A percentile compares a stretch with the other conserved stretches of the same genome.
These are phyloP conservation scores for Rhizoclosmatium globosum DNA, from an alignment of 192 early-diverging fungal species.

Conservation along the genomic window DNA sequence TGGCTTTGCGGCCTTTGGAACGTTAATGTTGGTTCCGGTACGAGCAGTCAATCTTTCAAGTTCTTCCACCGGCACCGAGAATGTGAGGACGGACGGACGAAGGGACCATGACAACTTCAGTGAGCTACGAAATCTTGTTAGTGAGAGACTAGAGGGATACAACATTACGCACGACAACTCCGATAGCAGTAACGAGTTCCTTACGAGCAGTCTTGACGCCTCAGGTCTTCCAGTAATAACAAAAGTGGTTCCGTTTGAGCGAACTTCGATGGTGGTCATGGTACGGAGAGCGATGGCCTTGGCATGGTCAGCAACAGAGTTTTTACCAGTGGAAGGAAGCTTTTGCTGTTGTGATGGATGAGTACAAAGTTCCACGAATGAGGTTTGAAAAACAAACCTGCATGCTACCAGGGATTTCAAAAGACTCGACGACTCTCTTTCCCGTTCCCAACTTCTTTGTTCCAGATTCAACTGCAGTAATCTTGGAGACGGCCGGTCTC, in stretches of 20 bases:
- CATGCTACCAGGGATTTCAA: slow-evolving; percentile 56
- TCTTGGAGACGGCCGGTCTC: slow-evolving; percentile 32
- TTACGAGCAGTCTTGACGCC: slow-evolving; percentile 79
- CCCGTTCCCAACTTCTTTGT: slow-evolving; percentile 8
- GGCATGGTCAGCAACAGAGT: slow-evolving; percentile 28
- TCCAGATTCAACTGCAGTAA: slow-evolving; percentile 1
- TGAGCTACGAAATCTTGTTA: slow-evolving; percentile 39
- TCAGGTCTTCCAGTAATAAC: slow-evolving; percentile 83
- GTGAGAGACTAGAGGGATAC: neutral
- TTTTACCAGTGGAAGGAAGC: slow-evolving; percentile 38
- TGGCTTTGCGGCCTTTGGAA: slow-evolving; percentile 65
- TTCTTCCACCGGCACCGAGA: slow-evolving; percentile 84
- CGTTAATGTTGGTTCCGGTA: slow-evolving; percentile 78
- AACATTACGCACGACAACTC: slow-evolving; percentile 31
- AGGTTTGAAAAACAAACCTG: slow-evolving; percentile 43
- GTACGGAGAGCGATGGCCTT: slow-evolving; percentile 53
- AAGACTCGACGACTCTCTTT: slow-evolving; percentile 49
- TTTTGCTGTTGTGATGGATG: slow-evolving; percentile 29
- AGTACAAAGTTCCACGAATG: neutral
- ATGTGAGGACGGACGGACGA: slow-evolving; percentile 81
- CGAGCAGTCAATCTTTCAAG: slow-evolving; percentile 74
- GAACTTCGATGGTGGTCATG: slow-evolving; percentile 83
- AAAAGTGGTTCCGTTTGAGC: slow-evolving; percentile 81
- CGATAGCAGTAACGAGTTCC: slow-evolving; percentile 65
- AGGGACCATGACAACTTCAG: slow-evolving; percentile 72